A percentile compares a stretch with the other conserved stretches of the same genome.
Conservation (phyloP, 2,329 filamentous ascomycete genomes). For the Lecanicillium sp. region DNA sequence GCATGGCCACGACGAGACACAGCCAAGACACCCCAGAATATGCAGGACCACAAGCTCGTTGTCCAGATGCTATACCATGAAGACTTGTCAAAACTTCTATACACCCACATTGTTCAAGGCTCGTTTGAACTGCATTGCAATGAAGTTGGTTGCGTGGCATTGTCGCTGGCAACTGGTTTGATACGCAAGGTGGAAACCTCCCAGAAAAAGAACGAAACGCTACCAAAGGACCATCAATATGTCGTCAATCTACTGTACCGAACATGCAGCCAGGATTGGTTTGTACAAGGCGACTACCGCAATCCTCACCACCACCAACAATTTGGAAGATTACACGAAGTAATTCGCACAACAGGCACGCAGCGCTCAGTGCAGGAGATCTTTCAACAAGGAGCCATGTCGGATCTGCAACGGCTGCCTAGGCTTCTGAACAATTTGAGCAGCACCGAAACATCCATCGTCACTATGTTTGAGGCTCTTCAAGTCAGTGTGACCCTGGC, state of each 20-base stretch:
- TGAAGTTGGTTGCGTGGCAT: not conserved
- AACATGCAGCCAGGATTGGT: slow-evolving; percentile 1
- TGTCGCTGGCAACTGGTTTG: not conserved
- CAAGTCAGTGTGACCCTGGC: not conserved
- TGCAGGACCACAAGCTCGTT: slow-evolving; percentile 5
- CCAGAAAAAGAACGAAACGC: not conserved
- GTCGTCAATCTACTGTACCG: not conserved
- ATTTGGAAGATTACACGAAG: not conserved
- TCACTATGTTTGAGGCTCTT: not conserved
- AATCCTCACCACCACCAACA: not conserved
- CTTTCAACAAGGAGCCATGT: not conserved
- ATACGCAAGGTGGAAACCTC: not conserved
- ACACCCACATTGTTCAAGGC: not conserved
- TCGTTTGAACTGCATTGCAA: too few relatives aligned
- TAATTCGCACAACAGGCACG: not conserved
- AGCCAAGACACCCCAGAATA: not conserved
- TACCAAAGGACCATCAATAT: not conserved
- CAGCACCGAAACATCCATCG: too few relatives aligned
- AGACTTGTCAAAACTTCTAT: not conserved
- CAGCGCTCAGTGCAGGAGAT: slow-evolving; percentile 1
- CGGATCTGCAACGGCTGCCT: not conserved
- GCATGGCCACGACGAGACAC: not conserved
- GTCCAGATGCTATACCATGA: slow-evolving; percentile 3
- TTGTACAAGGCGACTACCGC: not conserved
- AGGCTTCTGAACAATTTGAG: not conserved